Evolutionary conservation across 768 basidiomycete species (phyloP).

Genomic region (Suillus luteus): DNA sequence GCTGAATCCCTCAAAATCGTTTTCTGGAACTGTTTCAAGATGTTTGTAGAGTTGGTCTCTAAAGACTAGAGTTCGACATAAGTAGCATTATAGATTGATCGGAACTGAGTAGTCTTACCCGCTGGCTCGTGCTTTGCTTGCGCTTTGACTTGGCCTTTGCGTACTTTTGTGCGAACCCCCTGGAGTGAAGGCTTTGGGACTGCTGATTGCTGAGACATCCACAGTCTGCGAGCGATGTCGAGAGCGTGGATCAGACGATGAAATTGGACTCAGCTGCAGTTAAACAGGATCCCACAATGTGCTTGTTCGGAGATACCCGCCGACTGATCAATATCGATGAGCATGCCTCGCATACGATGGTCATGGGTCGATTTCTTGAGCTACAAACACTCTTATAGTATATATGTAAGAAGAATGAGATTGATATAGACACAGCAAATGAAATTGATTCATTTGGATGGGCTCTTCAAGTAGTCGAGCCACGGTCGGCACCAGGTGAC

Average conservation of each 20-base stretch:
- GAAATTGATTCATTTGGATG: neutral
- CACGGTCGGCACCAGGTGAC: neutral
- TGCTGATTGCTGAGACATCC: conserved; percentile 90
- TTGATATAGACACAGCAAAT: neutral
- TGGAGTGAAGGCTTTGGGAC: conserved; percentile 87
- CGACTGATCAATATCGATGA: conserved; percentile 13
- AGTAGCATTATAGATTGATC: conserved; percentile 8
- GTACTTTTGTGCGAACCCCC: conserved; percentile 91
- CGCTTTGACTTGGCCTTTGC: conserved; percentile 91
- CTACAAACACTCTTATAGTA: neutral
- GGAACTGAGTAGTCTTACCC: conserved; percentile 39
- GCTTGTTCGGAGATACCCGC: conserved; percentile 30
- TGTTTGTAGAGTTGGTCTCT: conserved; percentile 92
- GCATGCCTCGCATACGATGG: neutral
- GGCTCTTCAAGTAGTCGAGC: neutral
- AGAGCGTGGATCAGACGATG: conserved; percentile 25
- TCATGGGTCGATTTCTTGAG: neutral
- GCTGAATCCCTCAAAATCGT: conserved; percentile 81
- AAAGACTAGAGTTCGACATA: conserved; percentile 59
- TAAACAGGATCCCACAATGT: neutral
- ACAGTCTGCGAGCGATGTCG: conserved; percentile 52
- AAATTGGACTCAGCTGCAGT: conserved; percentile 1
- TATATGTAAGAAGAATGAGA: neutral
- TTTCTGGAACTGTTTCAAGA: conserved; percentile 76
- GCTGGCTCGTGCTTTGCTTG: conserved; percentile 92